These are phyloP conservation scores for Populus alba DNA, from an alignment of 345 rosid genomes.

Conservation along the genomic window DNA sequence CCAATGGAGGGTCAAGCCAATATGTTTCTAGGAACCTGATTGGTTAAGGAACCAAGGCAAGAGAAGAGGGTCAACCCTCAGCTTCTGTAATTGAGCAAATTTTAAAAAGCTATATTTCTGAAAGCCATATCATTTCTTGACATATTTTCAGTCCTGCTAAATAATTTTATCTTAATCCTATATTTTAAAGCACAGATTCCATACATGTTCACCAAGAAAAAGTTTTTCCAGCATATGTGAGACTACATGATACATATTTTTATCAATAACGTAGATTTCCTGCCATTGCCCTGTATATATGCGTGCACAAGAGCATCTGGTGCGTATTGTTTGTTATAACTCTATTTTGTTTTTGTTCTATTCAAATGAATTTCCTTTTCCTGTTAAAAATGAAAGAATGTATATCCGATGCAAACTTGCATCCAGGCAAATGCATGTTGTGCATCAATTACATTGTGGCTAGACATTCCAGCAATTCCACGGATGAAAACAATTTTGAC, in stretches of 20 bases:
- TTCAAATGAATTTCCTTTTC: background rate
- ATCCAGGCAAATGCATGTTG: background rate
- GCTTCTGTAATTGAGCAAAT: background rate
- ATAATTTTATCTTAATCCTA: background rate
- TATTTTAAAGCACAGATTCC: background rate
- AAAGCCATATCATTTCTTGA: background rate
- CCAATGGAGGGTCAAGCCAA: background rate
- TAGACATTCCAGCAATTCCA: background rate
- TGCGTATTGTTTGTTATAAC: background rate
- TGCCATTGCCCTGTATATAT: background rate
- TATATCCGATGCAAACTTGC: background rate
- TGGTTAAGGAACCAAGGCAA: background rate
- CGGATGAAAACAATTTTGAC: background rate
- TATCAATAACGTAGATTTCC: background rate
- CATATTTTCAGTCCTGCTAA: background rate
- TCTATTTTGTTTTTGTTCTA: background rate
- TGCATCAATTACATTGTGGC: background rate
- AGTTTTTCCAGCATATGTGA: background rate
- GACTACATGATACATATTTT: background rate
- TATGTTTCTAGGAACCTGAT: background rate
- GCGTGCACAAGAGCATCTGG: background rate
- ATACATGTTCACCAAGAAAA: background rate
- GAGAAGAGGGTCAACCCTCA: background rate
- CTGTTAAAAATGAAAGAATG: background rate
- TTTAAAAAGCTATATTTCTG: background rate